Base-by-base conservation (phyloP, 352 stramenopile species). In the Pythium rishiriense region DNA sequence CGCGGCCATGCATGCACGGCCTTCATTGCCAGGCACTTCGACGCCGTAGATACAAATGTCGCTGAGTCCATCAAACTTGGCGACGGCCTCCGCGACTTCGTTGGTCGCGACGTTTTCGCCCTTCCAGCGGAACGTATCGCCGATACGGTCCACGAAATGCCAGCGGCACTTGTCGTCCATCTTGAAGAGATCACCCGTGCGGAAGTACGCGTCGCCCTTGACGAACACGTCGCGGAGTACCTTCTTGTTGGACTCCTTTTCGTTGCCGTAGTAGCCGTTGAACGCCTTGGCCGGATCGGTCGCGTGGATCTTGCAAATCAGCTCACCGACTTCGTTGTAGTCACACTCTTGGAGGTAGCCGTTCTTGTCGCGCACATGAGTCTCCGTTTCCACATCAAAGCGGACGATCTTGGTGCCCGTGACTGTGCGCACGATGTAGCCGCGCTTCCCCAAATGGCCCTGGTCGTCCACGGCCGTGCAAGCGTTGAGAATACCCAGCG, bases 61-160 rank as follows among this genome's bases (percentile, higher is more conserved):
- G 24, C 81, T 79, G 48, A 97, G 68, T 1, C 82, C 84, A 0
- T 82, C 75, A 58, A 94, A 96, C 56, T 81, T 73, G 29, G 80
- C 83, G 22, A 98, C 69, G 3, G 84, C 84, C 45, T 94, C 76
- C 0, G 81, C 75, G 10, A 98, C 90, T 67, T 98, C 90, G 51
- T 87, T 95, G 2, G 92, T 98, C 41, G 87, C 84, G 17, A 97
- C 88, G 58, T 98, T 98, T 60, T 98, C 92, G 24, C 93, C 93
- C 54, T 98, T 98, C 90, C 92, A 98, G 17, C 93, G 83, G 66
- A 97, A 98, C 19, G 92, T 98, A 62, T 98, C 93, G 24, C 93
- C 93, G 17, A 97, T 83, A 19, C 93, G 85, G 57, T 98, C 93
- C 5, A 96, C 73, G 54, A 96, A 98, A 68, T 95, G 93, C 76